A percentile compares a stretch with the other conserved stretches of the same genome.
These are phyloP conservation scores for Pholiota conissans DNA, from an alignment of 768 basidiomycete species.

Conservation along the genomic window DNA sequence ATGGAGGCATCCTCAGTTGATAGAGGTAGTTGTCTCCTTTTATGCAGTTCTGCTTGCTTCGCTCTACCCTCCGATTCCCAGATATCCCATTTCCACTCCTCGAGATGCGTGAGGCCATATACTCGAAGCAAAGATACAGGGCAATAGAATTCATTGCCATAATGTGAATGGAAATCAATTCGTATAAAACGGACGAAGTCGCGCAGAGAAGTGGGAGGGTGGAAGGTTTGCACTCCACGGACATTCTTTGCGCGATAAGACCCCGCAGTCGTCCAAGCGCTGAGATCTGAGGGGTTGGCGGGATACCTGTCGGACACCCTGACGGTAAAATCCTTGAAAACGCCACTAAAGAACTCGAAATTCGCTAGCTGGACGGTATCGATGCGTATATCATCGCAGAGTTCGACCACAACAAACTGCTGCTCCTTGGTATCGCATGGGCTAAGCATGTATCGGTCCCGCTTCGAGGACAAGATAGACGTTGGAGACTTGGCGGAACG, in stretches of 20 bases:
- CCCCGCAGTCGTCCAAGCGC: constrained; percentile 74
- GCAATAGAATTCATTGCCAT: constrained; percentile 95
- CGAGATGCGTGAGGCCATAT: constrained; percentile 94
- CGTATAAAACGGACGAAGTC: constrained; percentile 94
- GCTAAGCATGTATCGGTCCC: constrained; percentile 95
- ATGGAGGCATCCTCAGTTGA: constrained; percentile 4
- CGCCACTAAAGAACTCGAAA: constrained; percentile 97
- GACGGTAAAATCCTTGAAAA: constrained; percentile 89
- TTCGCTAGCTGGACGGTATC: constrained; percentile 96
- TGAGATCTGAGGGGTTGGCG: constrained; percentile 47
- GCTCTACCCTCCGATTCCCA: constrained; percentile 73
- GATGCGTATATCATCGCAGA: constrained; percentile 96
- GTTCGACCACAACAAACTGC: constrained; percentile 90
- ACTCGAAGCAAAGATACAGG: constrained; percentile 91
- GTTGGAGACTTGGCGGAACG: constrained; percentile 78
- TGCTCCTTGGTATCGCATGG: constrained; percentile 68
- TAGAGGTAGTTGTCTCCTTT: constrained; percentile 21
- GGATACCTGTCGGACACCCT: constrained; percentile 84
- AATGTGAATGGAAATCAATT: constrained; percentile 91
- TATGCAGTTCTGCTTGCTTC: constrained; percentile 37
- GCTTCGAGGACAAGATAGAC: constrained; percentile 84
- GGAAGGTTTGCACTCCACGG: constrained; percentile 89
- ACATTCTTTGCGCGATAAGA: constrained; percentile 86
- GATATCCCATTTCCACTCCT: constrained; percentile 91
- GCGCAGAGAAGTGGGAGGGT: constrained; percentile 66